Conservation (phyloP, 139 green algal species). For the Pseudopediastrum boryanum region DNA sequence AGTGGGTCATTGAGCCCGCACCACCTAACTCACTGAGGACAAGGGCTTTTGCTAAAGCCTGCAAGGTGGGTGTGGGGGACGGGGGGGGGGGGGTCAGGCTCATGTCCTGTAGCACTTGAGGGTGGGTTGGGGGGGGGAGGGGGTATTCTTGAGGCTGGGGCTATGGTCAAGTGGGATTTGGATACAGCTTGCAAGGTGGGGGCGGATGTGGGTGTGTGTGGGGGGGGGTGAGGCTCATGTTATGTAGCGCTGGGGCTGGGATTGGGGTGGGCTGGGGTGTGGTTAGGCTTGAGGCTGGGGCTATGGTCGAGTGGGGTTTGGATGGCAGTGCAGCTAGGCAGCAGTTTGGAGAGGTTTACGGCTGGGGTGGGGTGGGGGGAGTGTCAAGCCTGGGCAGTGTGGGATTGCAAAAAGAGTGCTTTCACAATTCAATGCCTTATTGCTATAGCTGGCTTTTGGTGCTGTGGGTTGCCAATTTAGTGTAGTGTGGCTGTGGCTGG, state of each 20-base stretch:
- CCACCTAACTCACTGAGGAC: conserved; percentile 61
- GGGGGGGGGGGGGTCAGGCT: neutral
- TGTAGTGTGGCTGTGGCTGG: too few species aligned
- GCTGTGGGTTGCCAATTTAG: too few species aligned
- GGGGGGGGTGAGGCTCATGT: neutral
- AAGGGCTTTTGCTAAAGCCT: conserved; percentile 55
- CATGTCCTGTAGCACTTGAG: too few species aligned
- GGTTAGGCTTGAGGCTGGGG: neutral
- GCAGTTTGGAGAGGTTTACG: too few species aligned
- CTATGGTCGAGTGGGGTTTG: neutral
- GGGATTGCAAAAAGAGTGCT: too few species aligned
- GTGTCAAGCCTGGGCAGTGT: too few species aligned
- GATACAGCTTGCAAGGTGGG: neutral
- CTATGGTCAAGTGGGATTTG: neutral
- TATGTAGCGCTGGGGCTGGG: too few species aligned
- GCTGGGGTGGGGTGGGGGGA: too few species aligned
- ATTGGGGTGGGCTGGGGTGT: neutral
- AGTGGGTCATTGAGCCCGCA: conserved; percentile 84
- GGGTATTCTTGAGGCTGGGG: neutral
- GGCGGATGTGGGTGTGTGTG: neutral
- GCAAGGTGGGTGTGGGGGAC: conserved; percentile 30
- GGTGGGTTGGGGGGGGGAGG: neutral
- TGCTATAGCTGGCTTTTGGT: too few species aligned
- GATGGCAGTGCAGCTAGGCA: too few species aligned
- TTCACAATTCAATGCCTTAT: too few species aligned